phyloP scores from a whole-genome alignment of 208 protist species.

The Phytomonas sp. region DNA sequence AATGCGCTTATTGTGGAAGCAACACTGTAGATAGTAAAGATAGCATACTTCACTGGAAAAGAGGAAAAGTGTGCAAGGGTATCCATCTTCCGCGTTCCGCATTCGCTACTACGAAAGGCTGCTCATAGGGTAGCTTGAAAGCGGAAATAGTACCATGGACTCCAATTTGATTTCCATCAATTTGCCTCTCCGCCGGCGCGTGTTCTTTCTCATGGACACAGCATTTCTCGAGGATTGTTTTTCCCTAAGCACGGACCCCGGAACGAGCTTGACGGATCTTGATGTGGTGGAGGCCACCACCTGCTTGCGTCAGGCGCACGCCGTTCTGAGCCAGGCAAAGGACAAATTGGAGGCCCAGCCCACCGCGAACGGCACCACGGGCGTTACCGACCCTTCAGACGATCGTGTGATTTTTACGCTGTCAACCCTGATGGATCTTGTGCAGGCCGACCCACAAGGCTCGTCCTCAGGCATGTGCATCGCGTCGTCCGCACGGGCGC shows the following conservation, averaged over 20 bases:
- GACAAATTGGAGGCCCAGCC: background rate
- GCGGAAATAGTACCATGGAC: background rate
- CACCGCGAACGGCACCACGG: background rate
- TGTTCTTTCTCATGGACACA: slow-evolving; percentile 55
- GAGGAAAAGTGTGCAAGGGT: background rate
- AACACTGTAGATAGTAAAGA: background rate
- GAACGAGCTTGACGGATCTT: background rate
- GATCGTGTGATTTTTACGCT: background rate
- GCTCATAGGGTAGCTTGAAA: background rate
- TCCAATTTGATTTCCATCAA: slow-evolving; percentile 23
- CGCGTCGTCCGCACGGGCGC: background rate
- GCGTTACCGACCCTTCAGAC: background rate
- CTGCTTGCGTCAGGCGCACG: background rate
- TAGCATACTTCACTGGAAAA: background rate
- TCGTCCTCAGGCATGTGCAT: background rate
- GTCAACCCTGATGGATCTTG: background rate
- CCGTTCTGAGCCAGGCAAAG: background rate
- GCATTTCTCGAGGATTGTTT: slow-evolving; percentile 18
- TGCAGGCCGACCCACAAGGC: background rate
- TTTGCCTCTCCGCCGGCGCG: slow-evolving; percentile 51
- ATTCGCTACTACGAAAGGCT: background rate
- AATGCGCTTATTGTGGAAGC: background rate
- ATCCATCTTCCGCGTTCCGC: background rate
- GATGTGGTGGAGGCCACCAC: background rate
- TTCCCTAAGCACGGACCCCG: background rate